Evolutionary conservation across 78 protist species (phyloP).

Genomic region (Dictyostelium intermedium): DNA sequence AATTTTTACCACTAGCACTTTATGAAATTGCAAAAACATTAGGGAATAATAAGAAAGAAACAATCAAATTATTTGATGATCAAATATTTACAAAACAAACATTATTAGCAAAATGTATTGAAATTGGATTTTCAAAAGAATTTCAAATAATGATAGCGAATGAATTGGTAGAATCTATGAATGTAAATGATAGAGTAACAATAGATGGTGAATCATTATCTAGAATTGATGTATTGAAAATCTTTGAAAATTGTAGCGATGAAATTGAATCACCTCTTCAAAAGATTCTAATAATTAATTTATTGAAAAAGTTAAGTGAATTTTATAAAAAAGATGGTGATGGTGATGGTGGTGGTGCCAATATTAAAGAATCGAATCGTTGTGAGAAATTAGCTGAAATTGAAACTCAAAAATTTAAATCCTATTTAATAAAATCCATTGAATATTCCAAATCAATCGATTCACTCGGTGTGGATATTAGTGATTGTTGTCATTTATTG

Average conservation of each 20-base stretch:
- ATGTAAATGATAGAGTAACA: background rate
- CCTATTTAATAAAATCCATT: background rate
- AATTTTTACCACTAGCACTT: no score
- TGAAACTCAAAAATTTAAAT: background rate
- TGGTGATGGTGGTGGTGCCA: no score
- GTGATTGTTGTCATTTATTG: no score
- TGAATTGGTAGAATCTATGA: background rate
- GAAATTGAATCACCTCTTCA: background rate
- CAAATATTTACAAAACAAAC: background rate
- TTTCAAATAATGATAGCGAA: background rate
- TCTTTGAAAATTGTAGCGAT: no score
- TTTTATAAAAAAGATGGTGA: background rate
- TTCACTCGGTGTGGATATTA: no score
- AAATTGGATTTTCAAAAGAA: background rate
- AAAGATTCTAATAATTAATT: no score
- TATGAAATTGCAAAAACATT: no score
- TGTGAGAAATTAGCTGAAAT: background rate
- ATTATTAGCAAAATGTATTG: background rate
- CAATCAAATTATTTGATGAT: background rate
- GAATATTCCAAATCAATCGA: no score
- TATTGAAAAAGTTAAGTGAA: no score
- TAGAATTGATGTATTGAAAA: background rate
- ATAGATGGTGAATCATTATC: background rate
- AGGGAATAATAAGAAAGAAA: background rate
- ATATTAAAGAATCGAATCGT: background rate